phyloP scores from a whole-genome alignment of 345 rosid species.

The Brassica napus region Da-Ae NC_063434.1:15737001-15737500 shows the following conservation, averaged over 20 bases:
- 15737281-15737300: background rate
- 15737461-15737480: conserved; percentile 94
- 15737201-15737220: conserved; percentile 69
- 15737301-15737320: conserved; percentile 6
- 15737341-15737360: conserved; percentile 92
- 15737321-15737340: conserved; percentile 93
- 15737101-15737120: conserved; percentile 58
- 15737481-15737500: conserved; percentile 94
- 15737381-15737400: conserved; percentile 28
- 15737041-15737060: conserved; percentile 3
- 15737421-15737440: conserved; percentile 26
- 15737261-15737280: background rate
- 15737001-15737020: background rate
- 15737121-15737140: conserved; percentile 71
- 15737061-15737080: conserved; percentile 15
- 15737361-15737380: conserved; percentile 72
- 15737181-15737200: conserved; percentile 94
- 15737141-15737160: conserved; percentile 93
- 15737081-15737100: conserved; percentile 7
- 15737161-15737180: conserved; percentile 85
- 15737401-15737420: conserved; percentile 18
- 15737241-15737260: conserved; percentile 2
- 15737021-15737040: background rate
- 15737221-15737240: conserved; percentile 80
- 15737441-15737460: conserved; percentile 86